Base-by-base conservation (phyloP, 306 rosid genomes). In the Castanospermum australe region DNA sequence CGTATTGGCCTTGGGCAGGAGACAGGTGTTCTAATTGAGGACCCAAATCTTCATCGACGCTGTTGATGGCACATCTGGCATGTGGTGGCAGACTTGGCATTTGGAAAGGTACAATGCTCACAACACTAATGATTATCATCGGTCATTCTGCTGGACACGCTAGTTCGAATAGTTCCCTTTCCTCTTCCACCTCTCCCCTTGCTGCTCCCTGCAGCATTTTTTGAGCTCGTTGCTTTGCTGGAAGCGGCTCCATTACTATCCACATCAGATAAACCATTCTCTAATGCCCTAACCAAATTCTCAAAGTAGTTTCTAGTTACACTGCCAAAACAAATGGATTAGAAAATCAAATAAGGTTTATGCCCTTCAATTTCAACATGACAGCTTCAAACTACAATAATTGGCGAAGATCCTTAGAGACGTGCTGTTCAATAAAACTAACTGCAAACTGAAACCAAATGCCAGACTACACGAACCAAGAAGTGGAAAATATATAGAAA, bases 281-380 rank as follows among this genome's bases (percentile, higher is more conserved):
- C 92, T 54, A 89, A 89, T 76, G 92, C 92, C 77, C 88, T 73
- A 63, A 89, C 92, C 84, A 89, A 84, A 73, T 89, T 89, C 86
- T 89, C 92, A 54, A 86, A 89, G 90, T 84, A 89, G 80, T 89
- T 89, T 79, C 80, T 84, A 59, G 92, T 89, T 81, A 89, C 92
- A 69, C 92, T 86, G 89, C 75, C 56, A 83, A 76, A 76, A 79
- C 70, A 79, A 72, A 79, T 48, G 73, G 36, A 71, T 75, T 56
- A 79, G 73, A 67, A 62, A 36, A 54, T 20, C 57, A 48, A 4
- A 28, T 28, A 18, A 52, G 25, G 56, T 17, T 10, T 4, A 14
- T 14, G 20, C 54, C 65, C 59, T 52, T 20, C 24, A 20, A 52
- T 20, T 18, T 52, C 12, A 18, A 52, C 28, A 48, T 14, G 28